Evolutionary conservation across 768 basidiomycete species (phyloP), one percentile per base, ranked within the genome.

Genomic region (Lentinula aciculospora): DNA sequence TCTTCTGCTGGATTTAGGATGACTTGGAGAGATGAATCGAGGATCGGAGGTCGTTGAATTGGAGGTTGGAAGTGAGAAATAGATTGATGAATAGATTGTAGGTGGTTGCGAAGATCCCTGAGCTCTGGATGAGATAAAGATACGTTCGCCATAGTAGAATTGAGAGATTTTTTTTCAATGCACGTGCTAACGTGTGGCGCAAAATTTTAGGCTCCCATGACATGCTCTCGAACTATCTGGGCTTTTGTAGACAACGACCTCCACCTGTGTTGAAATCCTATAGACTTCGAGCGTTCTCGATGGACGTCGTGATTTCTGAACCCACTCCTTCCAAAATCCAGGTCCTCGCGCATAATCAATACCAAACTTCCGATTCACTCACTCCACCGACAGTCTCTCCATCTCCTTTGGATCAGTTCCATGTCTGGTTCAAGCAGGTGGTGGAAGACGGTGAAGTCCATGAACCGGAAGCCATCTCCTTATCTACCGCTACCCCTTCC

Each of bases 401-500:
- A 2, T 81, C 82, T 57, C 96, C 96, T 0, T 75, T 98, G 53
- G 82, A 82, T 51, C 94, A 95, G 66, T 98, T 98, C 73, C 83
- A 84, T 54, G 64, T 71, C 29, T 98, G 96, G 96, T 91, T 98
- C 74, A 81, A 83, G 50, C 77, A 85, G 40, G 84, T 83, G 21
- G 71, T 78, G 50, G 76, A 76, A 46, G 65, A 69, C 21, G 76
- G 74, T n/a, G 62, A 68, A 13, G 90, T 95, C 5, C 69, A 74
- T 46, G 94, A 97, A 70, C 93, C 95, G n/a, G 96, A 98, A 68
- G 86, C 89, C 7, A 89, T 97, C 85, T 78, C 85, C 3, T 71
- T 94, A 53, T 86, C 88, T 50, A 93, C 92, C 53, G 82, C 83
- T 9, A 84, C 89, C 1, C 67, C 80, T 15, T 62, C 72, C 1